These are phyloP conservation scores for Backusella mclennaniae DNA, from an alignment of 192 early-diverging fungal genomes.

Conservation along the genomic window DNA sequence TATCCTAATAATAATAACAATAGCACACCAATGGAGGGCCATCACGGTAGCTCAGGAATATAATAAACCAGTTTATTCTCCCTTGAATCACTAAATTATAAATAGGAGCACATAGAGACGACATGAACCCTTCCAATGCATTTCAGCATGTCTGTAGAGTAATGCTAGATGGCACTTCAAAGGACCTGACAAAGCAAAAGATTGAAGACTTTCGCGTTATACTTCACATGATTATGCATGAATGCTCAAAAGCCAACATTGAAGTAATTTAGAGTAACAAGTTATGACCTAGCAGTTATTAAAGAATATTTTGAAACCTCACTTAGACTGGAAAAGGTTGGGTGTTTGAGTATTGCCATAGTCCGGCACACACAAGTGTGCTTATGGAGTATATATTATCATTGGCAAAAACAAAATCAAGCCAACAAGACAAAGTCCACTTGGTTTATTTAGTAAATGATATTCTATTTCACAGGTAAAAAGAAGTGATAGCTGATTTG, in stretches of 20 bases:
- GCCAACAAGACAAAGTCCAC: conserved; percentile 48
- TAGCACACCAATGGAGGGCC: neutral
- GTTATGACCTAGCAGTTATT: neutral
- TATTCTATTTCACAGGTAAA: conserved; percentile 49
- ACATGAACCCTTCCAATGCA: neutral
- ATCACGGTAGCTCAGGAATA: conserved; percentile 8
- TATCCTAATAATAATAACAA: neutral
- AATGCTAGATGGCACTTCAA: conserved; percentile 13
- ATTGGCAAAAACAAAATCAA: conserved; percentile 33
- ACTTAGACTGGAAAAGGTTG: conserved; percentile 52
- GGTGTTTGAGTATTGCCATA: conserved; percentile 45
- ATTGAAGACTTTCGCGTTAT: conserved; percentile 29
- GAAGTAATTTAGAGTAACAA: conserved; percentile 35
- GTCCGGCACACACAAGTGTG: conserved; percentile 35
- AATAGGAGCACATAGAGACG: conserved; percentile 6
- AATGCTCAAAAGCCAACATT: conserved; percentile 55
- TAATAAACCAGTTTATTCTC: conserved; percentile 1
- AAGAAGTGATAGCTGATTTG: neutral
- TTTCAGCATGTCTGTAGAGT: conserved; percentile 1
- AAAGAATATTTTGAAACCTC: neutral
- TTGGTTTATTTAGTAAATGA: conserved; percentile 54
- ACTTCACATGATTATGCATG: conserved; percentile 47
- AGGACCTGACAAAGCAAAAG: conserved; percentile 16
- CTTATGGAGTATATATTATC: conserved; percentile 41
- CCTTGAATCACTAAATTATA: conserved; percentile 5